A percentile compares a stretch with the other conserved stretches of the same genome.
phyloP scores from a whole-genome alignment of 768 basidiomycete species.

The Xerocomellus chrysenteron region DNA sequence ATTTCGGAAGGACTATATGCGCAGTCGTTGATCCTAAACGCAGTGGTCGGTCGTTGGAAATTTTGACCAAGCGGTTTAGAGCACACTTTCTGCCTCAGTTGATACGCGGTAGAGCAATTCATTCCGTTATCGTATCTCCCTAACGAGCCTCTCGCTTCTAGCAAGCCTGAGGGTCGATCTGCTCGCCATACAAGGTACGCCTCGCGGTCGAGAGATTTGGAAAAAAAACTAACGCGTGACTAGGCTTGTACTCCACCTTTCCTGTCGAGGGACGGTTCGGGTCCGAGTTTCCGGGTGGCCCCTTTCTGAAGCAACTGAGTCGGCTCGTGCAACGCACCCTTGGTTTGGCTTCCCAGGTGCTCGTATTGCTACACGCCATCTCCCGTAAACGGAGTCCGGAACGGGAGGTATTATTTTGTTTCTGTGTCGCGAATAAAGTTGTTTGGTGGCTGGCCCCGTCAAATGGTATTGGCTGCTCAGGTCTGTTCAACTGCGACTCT shows the following conservation, averaged over 20 bases:
- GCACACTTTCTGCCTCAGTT: conserved; percentile 40
- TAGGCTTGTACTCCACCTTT: conserved; percentile 19
- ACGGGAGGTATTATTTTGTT: conserved; percentile 26
- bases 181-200: conserved; percentile 21
- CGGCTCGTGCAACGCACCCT: conserved; percentile 22
- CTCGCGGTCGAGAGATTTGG: background rate
- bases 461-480: conserved; percentile 36
- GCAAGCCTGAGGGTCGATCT: conserved; percentile 27
- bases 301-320: conserved; percentile 28
- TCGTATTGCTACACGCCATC: conserved; percentile 19
- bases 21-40: background rate
- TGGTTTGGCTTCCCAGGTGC: conserved; percentile 27
- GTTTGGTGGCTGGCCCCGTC: conserved; percentile 35
- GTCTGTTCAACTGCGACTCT: conserved; percentile 23
- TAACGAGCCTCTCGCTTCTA: conserved; percentile 9
- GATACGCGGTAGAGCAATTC: conserved; percentile 31
- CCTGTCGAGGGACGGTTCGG: conserved; percentile 26
- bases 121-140: background rate
- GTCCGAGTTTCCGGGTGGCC: conserved; percentile 37
- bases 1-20: background rate
- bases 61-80: conserved; percentile 34
- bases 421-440: conserved; percentile 31
- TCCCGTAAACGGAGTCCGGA: conserved; percentile 23
- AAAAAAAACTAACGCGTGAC: background rate
- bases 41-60: conserved; percentile 21